phyloP scores from a whole-genome alignment of 495 filamentous ascomycete genomes.

The Pyrenula aspistea region DNA sequence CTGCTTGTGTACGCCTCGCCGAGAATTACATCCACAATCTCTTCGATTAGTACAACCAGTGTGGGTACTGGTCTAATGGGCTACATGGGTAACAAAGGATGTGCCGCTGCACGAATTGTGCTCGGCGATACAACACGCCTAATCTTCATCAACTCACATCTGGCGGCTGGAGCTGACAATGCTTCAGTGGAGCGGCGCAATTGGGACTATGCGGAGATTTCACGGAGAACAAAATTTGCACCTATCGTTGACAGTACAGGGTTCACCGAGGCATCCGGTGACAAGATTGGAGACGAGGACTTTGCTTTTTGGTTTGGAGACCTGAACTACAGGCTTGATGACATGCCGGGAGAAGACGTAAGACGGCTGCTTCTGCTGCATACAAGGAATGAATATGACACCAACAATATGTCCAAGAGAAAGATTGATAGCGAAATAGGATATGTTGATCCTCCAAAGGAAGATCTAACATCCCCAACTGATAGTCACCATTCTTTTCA shows the following conservation, averaged over 20 bases:
- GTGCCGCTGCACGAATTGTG: slow-evolving; percentile 66
- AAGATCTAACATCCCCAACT: slow-evolving; percentile 3
- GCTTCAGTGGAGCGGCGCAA: slow-evolving; percentile 69
- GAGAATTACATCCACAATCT: slow-evolving; percentile 53
- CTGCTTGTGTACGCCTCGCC: slow-evolving; percentile 81
- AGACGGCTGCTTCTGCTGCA: slow-evolving; percentile 74
- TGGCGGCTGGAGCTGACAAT: slow-evolving; percentile 75
- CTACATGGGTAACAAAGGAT: slow-evolving; percentile 94
- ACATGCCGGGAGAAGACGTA: slow-evolving; percentile 81
- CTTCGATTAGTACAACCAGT: slow-evolving; percentile 60
- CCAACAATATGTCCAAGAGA: slow-evolving; percentile 13
- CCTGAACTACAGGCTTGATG: slow-evolving; percentile 87
- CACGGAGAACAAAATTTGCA: slow-evolving; percentile 59
- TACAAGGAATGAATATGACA: slow-evolving; percentile 63
- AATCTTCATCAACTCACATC: slow-evolving; percentile 81
- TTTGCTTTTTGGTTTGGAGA: slow-evolving; percentile 96
- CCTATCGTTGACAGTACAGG: slow-evolving; percentile 47
- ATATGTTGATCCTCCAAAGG: slow-evolving; percentile 1
- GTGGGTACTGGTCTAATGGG: slow-evolving; percentile 84
- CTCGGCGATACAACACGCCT: slow-evolving; percentile 83
- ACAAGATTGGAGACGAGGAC: slow-evolving; percentile 80
- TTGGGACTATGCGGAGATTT: slow-evolving; percentile 78
- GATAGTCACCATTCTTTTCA: background rate
- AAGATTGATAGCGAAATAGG: slow-evolving; percentile 23
- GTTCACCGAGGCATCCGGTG: slow-evolving; percentile 33